These are phyloP conservation scores for Epichloe uncinata DNA, from an alignment of 2,329 filamentous ascomycete genomes.

Conservation along the genomic window DNA sequence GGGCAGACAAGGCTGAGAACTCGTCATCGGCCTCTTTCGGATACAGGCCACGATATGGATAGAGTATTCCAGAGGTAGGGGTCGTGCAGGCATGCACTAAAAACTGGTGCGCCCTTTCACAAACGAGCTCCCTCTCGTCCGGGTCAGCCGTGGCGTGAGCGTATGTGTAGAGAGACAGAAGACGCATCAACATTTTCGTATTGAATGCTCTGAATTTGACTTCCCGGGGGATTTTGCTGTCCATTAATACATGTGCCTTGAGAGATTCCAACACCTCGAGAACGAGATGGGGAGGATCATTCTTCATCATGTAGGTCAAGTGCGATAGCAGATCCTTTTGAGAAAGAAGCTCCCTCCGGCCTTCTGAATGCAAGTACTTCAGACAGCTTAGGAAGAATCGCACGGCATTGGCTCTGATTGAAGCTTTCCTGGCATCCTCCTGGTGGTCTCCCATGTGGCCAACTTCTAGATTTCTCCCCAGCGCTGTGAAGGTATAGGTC, in stretches of 20 bases:
- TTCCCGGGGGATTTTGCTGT: constrained; percentile 56
- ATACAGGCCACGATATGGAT: constrained; percentile 73
- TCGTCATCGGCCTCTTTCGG: constrained; percentile 52
- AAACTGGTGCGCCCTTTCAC: constrained; percentile 61
- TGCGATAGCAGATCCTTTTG: constrained; percentile 74
- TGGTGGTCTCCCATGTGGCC: constrained; percentile 40
- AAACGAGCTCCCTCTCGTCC: constrained; percentile 37
- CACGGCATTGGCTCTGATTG: constrained; percentile 70
- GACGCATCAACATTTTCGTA: constrained; percentile 55
- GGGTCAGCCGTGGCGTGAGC: constrained; percentile 29
- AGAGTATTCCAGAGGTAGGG: constrained; percentile 57
- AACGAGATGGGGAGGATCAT: constrained; percentile 64
- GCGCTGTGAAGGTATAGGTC: constrained; percentile 63
- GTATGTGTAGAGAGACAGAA: constrained; percentile 59
- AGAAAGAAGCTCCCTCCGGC: constrained; percentile 68
- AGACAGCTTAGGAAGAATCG: constrained; percentile 69
- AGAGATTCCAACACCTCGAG: constrained; percentile 61
- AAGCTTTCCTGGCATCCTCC: constrained; percentile 58
- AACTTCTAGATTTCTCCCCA: constrained; percentile 72
- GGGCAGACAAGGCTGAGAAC: constrained; percentile 10
- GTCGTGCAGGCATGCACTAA: constrained; percentile 64
- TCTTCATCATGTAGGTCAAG: constrained; percentile 63
- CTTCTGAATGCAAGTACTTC: constrained; percentile 61
- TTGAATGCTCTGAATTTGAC: constrained; percentile 67
- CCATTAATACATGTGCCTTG: constrained; percentile 57